phyloP scores from a whole-genome alignment of 2,329 filamentous ascomycete species.

The Basipetospora chlamydospora region DNA sequence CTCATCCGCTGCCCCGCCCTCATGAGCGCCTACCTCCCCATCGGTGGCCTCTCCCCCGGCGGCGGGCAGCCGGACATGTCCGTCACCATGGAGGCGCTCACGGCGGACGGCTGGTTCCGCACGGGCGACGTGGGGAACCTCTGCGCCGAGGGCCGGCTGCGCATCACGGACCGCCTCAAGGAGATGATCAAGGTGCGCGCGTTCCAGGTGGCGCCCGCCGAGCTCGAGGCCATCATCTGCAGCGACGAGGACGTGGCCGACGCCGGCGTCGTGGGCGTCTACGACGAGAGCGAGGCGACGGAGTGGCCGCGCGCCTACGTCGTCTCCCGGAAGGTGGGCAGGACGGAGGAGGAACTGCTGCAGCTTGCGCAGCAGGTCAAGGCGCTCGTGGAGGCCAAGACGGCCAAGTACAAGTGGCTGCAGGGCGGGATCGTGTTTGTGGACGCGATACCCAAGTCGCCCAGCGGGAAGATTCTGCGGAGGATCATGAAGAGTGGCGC shows the following conservation, averaged over 20 bases:
- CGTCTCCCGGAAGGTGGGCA: conserved; percentile 19
- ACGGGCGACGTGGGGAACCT: conserved; percentile 56
- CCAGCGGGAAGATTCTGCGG: conserved; percentile 34
- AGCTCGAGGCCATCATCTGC: conserved; percentile 23
- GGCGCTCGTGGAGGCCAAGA: conserved; percentile 40
- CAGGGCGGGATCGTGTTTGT: conserved; percentile 58
- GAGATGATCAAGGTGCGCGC: conserved; percentile 49
- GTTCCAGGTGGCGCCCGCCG: conserved; percentile 44
- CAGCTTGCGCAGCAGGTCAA: conserved; percentile 39
- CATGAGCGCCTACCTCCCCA: conserved; percentile 55
- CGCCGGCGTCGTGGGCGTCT: conserved; percentile 49
- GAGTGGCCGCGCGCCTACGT: conserved; percentile 52
- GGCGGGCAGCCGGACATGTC: conserved; percentile 19
- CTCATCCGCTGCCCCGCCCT: conserved; percentile 49
- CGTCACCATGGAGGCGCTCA: conserved; percentile 21
- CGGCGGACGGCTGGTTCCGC: conserved; percentile 50
- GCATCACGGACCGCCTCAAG: conserved; percentile 60
- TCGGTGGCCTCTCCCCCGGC: conserved; percentile 22
- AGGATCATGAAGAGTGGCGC: conserved; percentile 26
- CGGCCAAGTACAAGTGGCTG: conserved; percentile 51
- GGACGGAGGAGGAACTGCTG: conserved; percentile 21
- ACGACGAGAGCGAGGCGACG: conserved; percentile 38
- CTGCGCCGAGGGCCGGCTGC: conserved; percentile 38
- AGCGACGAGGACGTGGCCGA: conserved; percentile 37
- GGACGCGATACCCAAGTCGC: conserved; percentile 57